phyloP scores from a whole-genome alignment of 228 moss, liverwort and hornwort species.

The Sphagnum magellanicum region DNA sequence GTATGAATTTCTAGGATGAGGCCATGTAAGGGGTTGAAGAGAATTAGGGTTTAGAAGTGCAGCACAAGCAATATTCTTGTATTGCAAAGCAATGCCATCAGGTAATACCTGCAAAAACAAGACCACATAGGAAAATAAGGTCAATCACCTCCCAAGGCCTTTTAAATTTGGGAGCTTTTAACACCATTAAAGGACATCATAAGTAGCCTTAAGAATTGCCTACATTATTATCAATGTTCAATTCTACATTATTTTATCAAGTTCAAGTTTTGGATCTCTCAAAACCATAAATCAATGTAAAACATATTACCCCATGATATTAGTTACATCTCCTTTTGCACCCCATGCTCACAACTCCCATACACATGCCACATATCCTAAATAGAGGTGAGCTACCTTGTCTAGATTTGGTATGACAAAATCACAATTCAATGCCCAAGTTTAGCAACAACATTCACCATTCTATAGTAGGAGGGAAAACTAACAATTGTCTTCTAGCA shows the following conservation, averaged over 20 bases:
- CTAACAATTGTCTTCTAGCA: too few species aligned
- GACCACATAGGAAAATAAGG: background rate
- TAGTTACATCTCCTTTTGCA: conserved; percentile 34
- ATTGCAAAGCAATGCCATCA: conserved; percentile 35
- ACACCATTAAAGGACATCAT: too few species aligned
- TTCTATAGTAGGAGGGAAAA: too few species aligned
- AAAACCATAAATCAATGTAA: background rate
- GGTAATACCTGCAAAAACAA: conserved; percentile 20
- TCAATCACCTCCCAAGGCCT: background rate
- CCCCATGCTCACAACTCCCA: conserved; percentile 57
- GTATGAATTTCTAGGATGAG: conserved; percentile 66
- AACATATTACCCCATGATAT: conserved; percentile 37
- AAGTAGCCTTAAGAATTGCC: too few species aligned
- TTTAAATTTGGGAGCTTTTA: background rate
- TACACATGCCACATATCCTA: conserved; percentile 46
- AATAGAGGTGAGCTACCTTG: conserved; percentile 39
- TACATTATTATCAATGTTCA: too few species aligned
- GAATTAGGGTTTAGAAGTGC: conserved; percentile 33
- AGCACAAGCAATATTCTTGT: conserved; percentile 39
- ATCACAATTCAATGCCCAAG: too few species aligned
- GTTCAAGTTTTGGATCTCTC: too few species aligned
- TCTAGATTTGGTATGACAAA: too few species aligned
- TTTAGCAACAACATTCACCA: too few species aligned
- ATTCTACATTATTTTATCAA: background rate
- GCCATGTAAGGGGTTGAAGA: conserved; percentile 57